Evolutionary conservation across 2,329 filamentous ascomycete genomes (phyloP).

Genomic region (Beauveria asiatica): DNA sequence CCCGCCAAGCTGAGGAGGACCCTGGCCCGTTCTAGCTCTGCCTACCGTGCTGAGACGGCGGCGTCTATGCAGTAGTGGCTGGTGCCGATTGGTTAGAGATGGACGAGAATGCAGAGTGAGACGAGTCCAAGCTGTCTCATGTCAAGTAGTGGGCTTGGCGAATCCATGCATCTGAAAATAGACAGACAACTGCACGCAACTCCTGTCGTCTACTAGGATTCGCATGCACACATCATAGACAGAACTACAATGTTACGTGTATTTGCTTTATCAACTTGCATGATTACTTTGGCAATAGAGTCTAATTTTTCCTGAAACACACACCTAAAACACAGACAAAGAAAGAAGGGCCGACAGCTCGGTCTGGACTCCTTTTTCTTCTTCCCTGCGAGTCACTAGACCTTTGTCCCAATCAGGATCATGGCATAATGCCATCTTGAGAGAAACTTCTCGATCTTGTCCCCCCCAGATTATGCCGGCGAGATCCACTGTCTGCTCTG

Average conservation of each 20-base stretch:
- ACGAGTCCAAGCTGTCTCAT: not conserved
- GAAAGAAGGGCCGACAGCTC: no score
- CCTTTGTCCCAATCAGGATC: no score
- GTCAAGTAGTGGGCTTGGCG: not conserved
- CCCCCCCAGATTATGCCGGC: no score
- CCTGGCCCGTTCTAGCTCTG: not conserved
- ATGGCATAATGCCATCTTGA: no score
- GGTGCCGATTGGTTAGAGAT: not conserved
- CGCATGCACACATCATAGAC: not conserved
- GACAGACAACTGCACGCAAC: not conserved
- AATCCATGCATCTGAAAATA: not conserved
- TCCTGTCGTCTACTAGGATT: not conserved
- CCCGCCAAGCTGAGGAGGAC: not conserved
- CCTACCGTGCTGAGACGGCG: not conserved
- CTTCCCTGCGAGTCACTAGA: no score
- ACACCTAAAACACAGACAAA: no score
- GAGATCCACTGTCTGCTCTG: no score
- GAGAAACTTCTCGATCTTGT: no score
- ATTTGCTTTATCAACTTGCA: no score
- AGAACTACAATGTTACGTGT: not conserved
- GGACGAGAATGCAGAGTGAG: not conserved
- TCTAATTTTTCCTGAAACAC: no score
- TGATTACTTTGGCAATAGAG: no score
- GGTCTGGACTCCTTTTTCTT: no score
- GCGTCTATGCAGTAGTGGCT: not conserved